phyloP scores from a whole-genome alignment of 805 yeast species.

The Candida yuanshanica region DNA sequence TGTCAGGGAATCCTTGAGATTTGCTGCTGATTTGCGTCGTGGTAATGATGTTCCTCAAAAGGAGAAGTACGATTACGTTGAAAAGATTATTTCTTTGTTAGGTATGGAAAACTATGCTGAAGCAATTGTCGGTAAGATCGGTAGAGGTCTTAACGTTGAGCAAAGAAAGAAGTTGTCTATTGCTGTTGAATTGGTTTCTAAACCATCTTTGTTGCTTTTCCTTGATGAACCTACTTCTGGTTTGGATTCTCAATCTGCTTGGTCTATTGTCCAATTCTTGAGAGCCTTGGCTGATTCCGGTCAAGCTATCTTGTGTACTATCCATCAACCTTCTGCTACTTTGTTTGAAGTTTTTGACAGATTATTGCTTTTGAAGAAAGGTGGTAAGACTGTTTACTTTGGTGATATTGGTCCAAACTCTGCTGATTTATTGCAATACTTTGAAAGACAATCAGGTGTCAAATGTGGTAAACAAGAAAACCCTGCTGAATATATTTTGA shows the following conservation, averaged over 20 bases:
- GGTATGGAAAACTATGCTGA: conserved; percentile 59
- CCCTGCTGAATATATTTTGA: conserved; percentile 71
- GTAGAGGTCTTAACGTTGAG: conserved; percentile 57
- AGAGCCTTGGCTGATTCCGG: conserved; percentile 49
- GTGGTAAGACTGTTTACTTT: conserved; percentile 68
- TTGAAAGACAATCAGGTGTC: conserved; percentile 60
- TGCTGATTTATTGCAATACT: conserved; percentile 31
- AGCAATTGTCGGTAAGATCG: conserved; percentile 65
- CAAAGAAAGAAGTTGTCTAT: conserved; percentile 56
- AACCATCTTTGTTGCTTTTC: conserved; percentile 49
- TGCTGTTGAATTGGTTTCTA: conserved; percentile 59
- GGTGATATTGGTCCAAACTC: conserved; percentile 66
- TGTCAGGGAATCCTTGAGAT: conserved; percentile 61
- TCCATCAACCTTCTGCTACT: conserved; percentile 56
- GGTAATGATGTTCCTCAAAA: conserved; percentile 41
- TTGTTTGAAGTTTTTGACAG: conserved; percentile 13
- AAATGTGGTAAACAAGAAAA: conserved; percentile 49
- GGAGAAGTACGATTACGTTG: conserved; percentile 60
- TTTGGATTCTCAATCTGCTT: conserved; percentile 57
- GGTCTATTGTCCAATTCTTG: conserved; percentile 53
- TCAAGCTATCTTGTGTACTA: conserved; percentile 62
- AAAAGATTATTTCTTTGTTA: conserved; percentile 50
- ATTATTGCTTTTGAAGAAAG: conserved; percentile 45
- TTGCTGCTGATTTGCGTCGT: conserved; percentile 62
- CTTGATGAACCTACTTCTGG: conserved; percentile 67